These are phyloP conservation scores for Penicillium brevicompactum DNA, from an alignment of 2,329 filamentous ascomycete species.

Conservation along the genomic window DNA sequence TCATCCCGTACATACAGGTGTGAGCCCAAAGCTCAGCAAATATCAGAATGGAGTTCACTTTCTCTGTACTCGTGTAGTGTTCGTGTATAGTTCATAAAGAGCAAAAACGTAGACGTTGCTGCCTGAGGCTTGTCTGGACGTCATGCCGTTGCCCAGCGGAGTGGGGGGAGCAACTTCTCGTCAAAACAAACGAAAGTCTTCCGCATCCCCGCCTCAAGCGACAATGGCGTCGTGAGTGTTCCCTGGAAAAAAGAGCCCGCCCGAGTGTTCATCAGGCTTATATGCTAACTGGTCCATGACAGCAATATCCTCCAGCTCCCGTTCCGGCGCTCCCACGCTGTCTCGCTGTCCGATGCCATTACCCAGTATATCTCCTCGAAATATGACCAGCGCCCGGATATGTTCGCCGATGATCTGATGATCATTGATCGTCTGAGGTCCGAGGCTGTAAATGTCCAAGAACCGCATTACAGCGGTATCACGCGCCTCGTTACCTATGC, in stretches of 20 bases:
- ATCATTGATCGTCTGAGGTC: slow-evolving; percentile 79
- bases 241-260: not conserved
- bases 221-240: slow-evolving; percentile 41
- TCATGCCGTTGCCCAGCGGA: slow-evolving; percentile 34
- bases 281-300: not conserved
- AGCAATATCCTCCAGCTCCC: slow-evolving; percentile 70
- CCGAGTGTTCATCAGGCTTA: not conserved
- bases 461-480: slow-evolving; percentile 84
- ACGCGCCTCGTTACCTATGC: slow-evolving; percentile 89
- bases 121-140: slow-evolving; percentile 32
- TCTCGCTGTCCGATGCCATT: slow-evolving; percentile 79
- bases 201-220: slow-evolving; percentile 12
- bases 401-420: slow-evolving; percentile 88
- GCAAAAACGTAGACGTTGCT: slow-evolving; percentile 6
- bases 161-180: slow-evolving; percentile 27
- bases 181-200: slow-evolving; percentile 31
- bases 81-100: no score
- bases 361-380: slow-evolving; percentile 95
- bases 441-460: slow-evolving; percentile 85
- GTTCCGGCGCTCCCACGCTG: slow-evolving; percentile 80
- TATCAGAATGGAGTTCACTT: slow-evolving; percentile 18
- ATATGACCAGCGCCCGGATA: slow-evolving; percentile 98
- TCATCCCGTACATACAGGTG: slow-evolving; percentile 24
- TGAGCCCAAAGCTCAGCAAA: slow-evolving; percentile 26
- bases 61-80: not conserved